A percentile compares a stretch with the other conserved stretches of the same genome.
Evolutionary conservation across 352 stramenopile species (phyloP).

Genomic region (Pilasporangium apinafurcum): DNA sequence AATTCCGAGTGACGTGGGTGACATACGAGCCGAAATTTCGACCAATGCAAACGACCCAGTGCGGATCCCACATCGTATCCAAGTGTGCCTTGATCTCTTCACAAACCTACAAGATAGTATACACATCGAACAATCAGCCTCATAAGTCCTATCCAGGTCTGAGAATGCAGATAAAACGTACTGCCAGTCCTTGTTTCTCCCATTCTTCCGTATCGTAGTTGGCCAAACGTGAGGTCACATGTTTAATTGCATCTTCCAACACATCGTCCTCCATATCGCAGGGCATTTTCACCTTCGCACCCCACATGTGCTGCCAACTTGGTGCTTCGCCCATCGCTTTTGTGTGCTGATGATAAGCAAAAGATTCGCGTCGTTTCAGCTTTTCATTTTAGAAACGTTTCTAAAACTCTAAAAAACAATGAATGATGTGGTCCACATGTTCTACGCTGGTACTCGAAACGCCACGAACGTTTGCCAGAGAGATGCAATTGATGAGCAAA

Average conservation of each 20-base stretch:
- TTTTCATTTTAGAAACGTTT: constrained; percentile 4
- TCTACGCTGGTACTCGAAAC: neutral
- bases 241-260: constrained; percentile 82
- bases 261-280: constrained; percentile 88
- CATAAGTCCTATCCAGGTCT: too few relatives aligned
- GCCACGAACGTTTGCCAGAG: neutral
- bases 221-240: constrained; percentile 45
- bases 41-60: constrained; percentile 87
- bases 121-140: neutral
- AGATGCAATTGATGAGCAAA: constrained; percentile 5
- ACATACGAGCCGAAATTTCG: constrained; percentile 92
- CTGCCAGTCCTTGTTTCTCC: constrained; percentile 69
- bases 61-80: constrained; percentile 68
- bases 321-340: constrained; percentile 59
- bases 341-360: neutral
- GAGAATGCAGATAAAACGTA: constrained; percentile 10
- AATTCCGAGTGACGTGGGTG: constrained; percentile 90
- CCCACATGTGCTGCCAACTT: constrained; percentile 87
- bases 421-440: constrained; percentile 1
- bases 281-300: constrained; percentile 81
- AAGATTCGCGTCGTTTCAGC: constrained; percentile 1
- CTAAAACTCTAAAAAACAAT: too few relatives aligned
- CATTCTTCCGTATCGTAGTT: constrained; percentile 81
- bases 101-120: constrained; percentile 35
- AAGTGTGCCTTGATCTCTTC: constrained; percentile 78